phyloP scores from a whole-genome alignment of 2,329 filamentous ascomycete species.

The Lasiodiplodia gonubiensis region DNA sequence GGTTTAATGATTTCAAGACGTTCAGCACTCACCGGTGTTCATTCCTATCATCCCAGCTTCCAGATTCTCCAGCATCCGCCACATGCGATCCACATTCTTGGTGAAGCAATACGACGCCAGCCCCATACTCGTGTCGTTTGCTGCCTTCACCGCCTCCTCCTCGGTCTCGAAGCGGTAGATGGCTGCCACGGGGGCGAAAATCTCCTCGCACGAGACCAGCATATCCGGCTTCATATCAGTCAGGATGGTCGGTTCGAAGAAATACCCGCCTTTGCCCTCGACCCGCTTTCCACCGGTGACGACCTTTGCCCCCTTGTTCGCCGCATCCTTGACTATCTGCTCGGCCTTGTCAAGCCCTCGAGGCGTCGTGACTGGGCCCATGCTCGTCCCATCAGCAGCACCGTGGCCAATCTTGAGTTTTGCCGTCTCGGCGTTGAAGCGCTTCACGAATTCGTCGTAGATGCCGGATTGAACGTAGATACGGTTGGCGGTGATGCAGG shows the following conservation, averaged over 20 bases:
- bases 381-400: constrained; percentile 42
- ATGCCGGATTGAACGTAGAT: constrained; percentile 49
- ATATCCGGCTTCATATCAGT: constrained; percentile 42
- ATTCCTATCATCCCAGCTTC: constrained; percentile 45
- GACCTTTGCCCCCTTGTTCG: constrained; percentile 66
- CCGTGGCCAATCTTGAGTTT: constrained; percentile 68
- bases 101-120: constrained; percentile 48
- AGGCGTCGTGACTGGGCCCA: constrained; percentile 60
- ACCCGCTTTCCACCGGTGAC: constrained; percentile 64
- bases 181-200: constrained; percentile 47
- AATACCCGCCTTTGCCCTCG: constrained; percentile 45
- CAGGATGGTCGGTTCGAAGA: constrained; percentile 38
- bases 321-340: constrained; percentile 68
- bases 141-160: constrained; percentile 46
- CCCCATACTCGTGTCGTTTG: constrained; percentile 48
- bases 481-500: constrained; percentile 45
- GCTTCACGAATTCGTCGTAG: constrained; percentile 45
- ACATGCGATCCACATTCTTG: constrained; percentile 47
- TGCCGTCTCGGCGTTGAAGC: constrained; percentile 57
- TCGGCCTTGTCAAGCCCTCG: constrained; percentile 62
- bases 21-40: constrained; percentile 32
- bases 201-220: constrained; percentile 46
- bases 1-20: no score
- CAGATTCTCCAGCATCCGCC: constrained; percentile 38
- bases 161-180: constrained; percentile 47